Percentiles rank a stretch among this genome's conserved stretches.
These are phyloP conservation scores for Phaffomyces antillensis DNA, from an alignment of 805 yeast genomes.

Conservation along the genomic window DNA sequence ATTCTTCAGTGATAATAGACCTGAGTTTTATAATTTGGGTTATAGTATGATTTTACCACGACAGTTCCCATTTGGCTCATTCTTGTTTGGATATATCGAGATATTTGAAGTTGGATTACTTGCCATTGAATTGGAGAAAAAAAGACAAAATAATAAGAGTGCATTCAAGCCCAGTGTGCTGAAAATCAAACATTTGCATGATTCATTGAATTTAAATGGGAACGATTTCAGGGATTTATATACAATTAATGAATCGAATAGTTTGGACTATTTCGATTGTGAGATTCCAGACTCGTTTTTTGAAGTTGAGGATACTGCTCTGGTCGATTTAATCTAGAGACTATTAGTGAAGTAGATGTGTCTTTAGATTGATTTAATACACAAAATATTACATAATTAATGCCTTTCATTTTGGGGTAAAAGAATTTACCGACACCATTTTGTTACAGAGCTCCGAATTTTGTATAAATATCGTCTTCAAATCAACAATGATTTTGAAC, in stretches of 20 bases:
- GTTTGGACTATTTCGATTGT: no score
- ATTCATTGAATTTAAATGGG: no score
- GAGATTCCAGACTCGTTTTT: neutral
- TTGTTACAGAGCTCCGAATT: no score
- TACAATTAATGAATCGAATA: neutral
- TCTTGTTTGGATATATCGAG: conserved; percentile 6
- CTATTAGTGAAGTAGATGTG: no score
- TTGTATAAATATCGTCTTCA: neutral
- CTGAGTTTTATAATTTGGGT: conserved; percentile 3
- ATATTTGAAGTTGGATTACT: conserved; percentile 7
- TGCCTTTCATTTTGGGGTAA: no score
- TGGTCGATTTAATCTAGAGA: no score
- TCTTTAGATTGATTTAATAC: no score
- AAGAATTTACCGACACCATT: no score
- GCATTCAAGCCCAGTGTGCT: neutral
- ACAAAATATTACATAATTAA: no score
- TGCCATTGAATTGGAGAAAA: conserved; percentile 6
- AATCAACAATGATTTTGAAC: neutral
- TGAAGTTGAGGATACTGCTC: neutral
- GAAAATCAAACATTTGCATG: no score
- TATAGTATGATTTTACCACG: conserved; percentile 4
- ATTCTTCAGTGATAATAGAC: conserved; percentile 2
- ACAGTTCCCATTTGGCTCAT: conserved; percentile 3
- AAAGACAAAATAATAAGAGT: neutral
- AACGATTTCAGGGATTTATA: neutral